Base-by-base conservation (phyloP, 768 basidiomycete genomes). In the Trametes elegans region DNA sequence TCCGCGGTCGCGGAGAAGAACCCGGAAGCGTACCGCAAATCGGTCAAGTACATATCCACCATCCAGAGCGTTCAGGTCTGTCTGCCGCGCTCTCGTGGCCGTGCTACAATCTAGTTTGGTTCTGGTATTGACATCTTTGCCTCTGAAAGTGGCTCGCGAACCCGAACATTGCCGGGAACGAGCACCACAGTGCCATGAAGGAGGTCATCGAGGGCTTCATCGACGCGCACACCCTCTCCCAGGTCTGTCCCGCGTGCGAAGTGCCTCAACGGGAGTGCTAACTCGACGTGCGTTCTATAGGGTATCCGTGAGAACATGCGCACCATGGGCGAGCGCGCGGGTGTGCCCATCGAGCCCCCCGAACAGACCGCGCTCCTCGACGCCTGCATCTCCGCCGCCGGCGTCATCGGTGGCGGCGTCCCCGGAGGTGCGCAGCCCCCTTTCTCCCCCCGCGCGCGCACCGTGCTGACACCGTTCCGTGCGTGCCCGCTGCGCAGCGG, bases 361-460 rank as follows among this genome's bases (percentile, higher is more conserved):
- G 84, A 88, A 67, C 97, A 99, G 70, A 95, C 93, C 0, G 70
- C 74, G 36, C 79, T 99, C 19, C 78, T 99, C 43, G 83, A 98
- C 66, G 75, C 76, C 4, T 96, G 93, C 57, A 74, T 88, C 14
- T 72, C 79, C 13, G 79, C 88, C 60, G 83, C 88, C 3, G 97
- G 97, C 26, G 87, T 98, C 16, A 79, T 98, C 34, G 93, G 92
- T 19, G 95, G 94, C 23, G 96, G 96, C 18, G 97, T 98, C 5
- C 97, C 97, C 6, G 97, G 97, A 36, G 95, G 95, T 94, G 65
- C 34, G 34, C n/a, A 62, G 88, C 69, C 8, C 51, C 10, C 28
- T 34, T 19, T 28, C 49, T 32, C 14, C 34, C 18, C 36, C 19
- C 10, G 26, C 36, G 21, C 21, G 3, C 18, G n/a, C 2, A 5